A percentile compares a stretch with the other conserved stretches of the same genome.
Conservation (phyloP, 768 basidiomycete species). For the Rhizopogon salebrosus region DNA sequence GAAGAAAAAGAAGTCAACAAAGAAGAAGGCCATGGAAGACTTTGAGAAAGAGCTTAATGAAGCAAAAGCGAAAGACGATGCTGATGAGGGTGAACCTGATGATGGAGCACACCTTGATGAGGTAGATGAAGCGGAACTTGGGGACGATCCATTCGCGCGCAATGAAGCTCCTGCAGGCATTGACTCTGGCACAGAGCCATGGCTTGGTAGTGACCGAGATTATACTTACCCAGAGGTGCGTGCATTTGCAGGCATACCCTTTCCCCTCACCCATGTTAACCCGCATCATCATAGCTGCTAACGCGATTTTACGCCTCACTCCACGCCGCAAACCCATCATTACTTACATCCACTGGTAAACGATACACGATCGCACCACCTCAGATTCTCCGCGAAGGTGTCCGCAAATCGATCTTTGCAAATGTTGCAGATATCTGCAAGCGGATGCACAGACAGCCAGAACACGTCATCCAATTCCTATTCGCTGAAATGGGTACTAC, state of each 20-base stretch:
- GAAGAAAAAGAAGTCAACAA: slow-evolving; percentile 91
- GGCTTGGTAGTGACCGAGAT: slow-evolving; percentile 91
- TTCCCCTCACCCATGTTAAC: background rate
- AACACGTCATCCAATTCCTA: slow-evolving; percentile 95
- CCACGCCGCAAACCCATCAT: slow-evolving; percentile 90
- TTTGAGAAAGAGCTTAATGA: slow-evolving; percentile 90
- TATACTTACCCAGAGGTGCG: slow-evolving; percentile 92
- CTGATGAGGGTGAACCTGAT: slow-evolving; percentile 50
- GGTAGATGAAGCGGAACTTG: slow-evolving; percentile 78
- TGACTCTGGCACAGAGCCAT: slow-evolving; percentile 78
- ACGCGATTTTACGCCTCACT: slow-evolving; percentile 88
- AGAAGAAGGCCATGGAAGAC: slow-evolving; percentile 88
- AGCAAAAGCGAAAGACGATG: slow-evolving; percentile 60
- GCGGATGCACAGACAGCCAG: slow-evolving; percentile 96
- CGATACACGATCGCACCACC: slow-evolving; percentile 97
- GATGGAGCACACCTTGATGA: slow-evolving; percentile 63
- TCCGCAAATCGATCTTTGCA: slow-evolving; percentile 95
- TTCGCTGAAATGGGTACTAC: slow-evolving; percentile 99
- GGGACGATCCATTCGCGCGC: slow-evolving; percentile 79
- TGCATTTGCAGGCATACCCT: background rate
- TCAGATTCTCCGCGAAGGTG: slow-evolving; percentile 89
- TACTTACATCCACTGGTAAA: slow-evolving; percentile 80
- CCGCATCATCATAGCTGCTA: slow-evolving; percentile 61
- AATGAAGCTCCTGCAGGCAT: slow-evolving; percentile 52
- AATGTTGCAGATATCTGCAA: slow-evolving; percentile 97